Conservation (phyloP, 2,329 filamentous ascomycete genomes). For the Incumbomyces delicatus region DNA sequence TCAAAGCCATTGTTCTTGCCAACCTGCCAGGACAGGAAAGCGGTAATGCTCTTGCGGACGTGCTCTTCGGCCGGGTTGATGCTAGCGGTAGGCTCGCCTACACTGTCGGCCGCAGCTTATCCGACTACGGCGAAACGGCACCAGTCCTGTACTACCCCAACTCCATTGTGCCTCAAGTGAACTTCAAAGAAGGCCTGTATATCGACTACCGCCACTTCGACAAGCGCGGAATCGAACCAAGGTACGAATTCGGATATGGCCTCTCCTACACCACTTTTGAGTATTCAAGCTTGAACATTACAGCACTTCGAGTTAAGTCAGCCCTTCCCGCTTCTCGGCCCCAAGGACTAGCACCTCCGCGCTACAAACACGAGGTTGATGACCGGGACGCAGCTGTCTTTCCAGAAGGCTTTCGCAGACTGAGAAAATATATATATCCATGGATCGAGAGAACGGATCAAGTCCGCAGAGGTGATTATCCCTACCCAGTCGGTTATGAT, state of each 20-base stretch:
- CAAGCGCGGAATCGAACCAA: constrained; percentile 44
- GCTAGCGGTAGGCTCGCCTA: constrained; percentile 54
- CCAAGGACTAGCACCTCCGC: constrained; percentile 38
- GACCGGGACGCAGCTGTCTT: constrained; percentile 49
- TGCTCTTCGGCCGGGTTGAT: constrained; percentile 60
- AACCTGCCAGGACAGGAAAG: constrained; percentile 66
- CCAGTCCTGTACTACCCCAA: constrained; percentile 51
- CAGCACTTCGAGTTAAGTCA: constrained; percentile 40
- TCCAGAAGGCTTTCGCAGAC: constrained; percentile 49
- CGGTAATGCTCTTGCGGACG: constrained; percentile 63
- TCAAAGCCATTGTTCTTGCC: constrained; percentile 67
- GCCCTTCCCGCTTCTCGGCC: constrained; percentile 36
- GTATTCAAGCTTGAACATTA: constrained; percentile 48
- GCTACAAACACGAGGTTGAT: constrained; percentile 48
- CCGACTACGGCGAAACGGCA: constrained; percentile 49
- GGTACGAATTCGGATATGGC: constrained; percentile 54
- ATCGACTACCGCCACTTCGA: constrained; percentile 48
- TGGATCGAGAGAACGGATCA: constrained; percentile 49
- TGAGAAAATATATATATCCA: constrained; percentile 65
- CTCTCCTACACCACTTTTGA: constrained; percentile 53
- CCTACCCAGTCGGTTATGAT: constrained; percentile 49
- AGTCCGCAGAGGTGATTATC: constrained; percentile 34
- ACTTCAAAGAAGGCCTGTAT: constrained; percentile 54
- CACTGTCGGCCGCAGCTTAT: constrained; percentile 45
- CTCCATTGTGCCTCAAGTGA: constrained; percentile 49